Evolutionary conservation across 1,284 basidiomycete species (phyloP), one percentile per base, ranked within the genome.

Genomic region (Baeospora myosura): DNA sequence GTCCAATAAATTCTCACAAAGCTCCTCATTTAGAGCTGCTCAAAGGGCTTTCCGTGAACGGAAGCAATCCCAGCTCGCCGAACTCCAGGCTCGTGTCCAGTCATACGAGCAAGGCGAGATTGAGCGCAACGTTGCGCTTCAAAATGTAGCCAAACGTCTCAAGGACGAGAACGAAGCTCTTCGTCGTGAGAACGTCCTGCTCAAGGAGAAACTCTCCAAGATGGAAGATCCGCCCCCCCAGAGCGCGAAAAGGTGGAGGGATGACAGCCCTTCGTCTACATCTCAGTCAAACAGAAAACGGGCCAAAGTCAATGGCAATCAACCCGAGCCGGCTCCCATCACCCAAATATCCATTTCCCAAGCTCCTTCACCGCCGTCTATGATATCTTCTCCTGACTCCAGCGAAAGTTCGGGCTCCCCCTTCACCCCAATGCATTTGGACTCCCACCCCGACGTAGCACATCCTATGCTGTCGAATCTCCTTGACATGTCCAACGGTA

Each of bases 1-100:
- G 33, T 20, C 33, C 12, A 14, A 11, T 34, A 12, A 34, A 34
- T 20, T 16, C 33, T 34, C 8, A 17, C 18, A 34, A 12, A 34
- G n/a, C n/a, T n/a, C n/a, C n/a, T n/a, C n/a, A n/a, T n/a, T 8
- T 33, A 94, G 91, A 49, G 87, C 87, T 29, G 89, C 89, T 3
- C 91, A 95, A 59, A 81, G 91, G 33, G 90, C 91, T 3, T 93
- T 94, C 62, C 77, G 91, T 28, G 91, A 93, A 54, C 79, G 91
- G 45, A 90, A 89, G 59, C 89, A 93, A 56, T 84, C 86, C 18
- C 91, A 93, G 56, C 81, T 94, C 31, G 78, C 82, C n/a, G 90
- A 92, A 41, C 75, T 94, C 24, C 89, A 94, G 63, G 86, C 88
- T 46, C 83, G 89, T 34, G 70, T 94, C 38, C 80, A 88, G 49